Evolutionary conservation across 176 grass and related monocot genomes (phyloP).

Genomic region (Aechmea fasciata): DNA sequence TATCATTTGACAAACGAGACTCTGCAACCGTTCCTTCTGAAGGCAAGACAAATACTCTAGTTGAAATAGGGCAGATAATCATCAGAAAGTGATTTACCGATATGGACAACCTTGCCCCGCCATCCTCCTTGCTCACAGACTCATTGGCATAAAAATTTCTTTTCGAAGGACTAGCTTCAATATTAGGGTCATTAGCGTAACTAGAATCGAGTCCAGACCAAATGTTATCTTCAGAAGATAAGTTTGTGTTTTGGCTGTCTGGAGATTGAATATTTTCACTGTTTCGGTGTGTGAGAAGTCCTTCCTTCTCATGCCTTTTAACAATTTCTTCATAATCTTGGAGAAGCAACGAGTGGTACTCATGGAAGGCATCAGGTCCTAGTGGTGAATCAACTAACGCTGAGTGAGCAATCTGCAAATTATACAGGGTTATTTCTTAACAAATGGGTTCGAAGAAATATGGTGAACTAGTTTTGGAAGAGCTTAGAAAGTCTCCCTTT

Average conservation of each 20-base stretch:
- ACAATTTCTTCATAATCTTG: constrained; percentile 89
- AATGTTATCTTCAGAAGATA: constrained; percentile 30
- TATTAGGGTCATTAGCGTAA: constrained; percentile 30
- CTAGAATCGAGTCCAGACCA: constrained; percentile 27
- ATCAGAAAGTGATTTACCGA: constrained; percentile 77
- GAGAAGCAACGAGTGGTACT: constrained; percentile 76
- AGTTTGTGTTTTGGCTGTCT: constrained; percentile 9
- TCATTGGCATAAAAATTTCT: constrained; percentile 33
- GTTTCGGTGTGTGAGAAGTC: constrained; percentile 19
- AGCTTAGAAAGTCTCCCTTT: too few species aligned
- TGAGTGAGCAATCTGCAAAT: constrained; percentile 71
- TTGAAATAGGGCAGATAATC: constrained; percentile 79
- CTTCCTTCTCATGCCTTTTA: constrained; percentile 37
- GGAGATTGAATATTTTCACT: constrained; percentile 13
- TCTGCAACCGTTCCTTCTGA: constrained; percentile 72
- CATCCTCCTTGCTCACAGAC: constrained; percentile 21
- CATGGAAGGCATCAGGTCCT: constrained; percentile 86
- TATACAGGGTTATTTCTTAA: constrained; percentile 9
- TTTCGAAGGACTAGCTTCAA: constrained; percentile 31
- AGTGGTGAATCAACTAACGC: constrained; percentile 72
- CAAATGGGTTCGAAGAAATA: background rate
- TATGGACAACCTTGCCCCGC: constrained; percentile 40
- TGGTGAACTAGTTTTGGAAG: too few species aligned
- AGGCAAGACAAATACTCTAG: constrained; percentile 70
- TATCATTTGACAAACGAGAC: constrained; percentile 53